Evolutionary conservation across 1,284 basidiomycete species (phyloP), one percentile per base, ranked within the genome.

Genomic region (Irpex sp.): DNA sequence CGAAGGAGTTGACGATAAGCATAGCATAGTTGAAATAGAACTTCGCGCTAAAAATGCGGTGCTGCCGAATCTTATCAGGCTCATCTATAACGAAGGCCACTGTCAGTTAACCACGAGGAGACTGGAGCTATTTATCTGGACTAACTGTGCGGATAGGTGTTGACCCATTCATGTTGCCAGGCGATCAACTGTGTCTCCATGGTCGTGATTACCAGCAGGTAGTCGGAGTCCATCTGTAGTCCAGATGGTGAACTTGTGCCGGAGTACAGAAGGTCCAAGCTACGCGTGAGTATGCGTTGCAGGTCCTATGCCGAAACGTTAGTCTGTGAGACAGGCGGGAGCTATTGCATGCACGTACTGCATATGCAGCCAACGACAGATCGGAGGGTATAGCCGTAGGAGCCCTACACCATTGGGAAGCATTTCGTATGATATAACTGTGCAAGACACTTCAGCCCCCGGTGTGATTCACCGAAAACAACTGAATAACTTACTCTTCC

Each of bases 1-100:
- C 96, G 70, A 98, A 98, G 5, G 95, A 96, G 74, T 97, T 96
- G 68, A 98, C 81, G 21, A 96, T 91, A 55, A 97, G 83, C 74
- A 89, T 87, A 36, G 90, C 87, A 72, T 97, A 96, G 72, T 93
- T 85, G 76, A 85, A 92, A 74, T 93, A 94, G 73, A 94, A 95
- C 67, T 85, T 80, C 17, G 85, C 82, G 54, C 88, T 86, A 51
- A 84, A 75, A 54, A 74, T 73, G 62, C 80, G 78, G 74, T 91
- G 89, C 59, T 83, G 74, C 31, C 64, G 66, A 26, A 69, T 60
- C 40, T 67, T 63, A 38, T 75, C 75, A 19, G 59, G 58, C 37
- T 69, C 72, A 64, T 64, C 65, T 66, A 65, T 55, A 2, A 17
- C 51, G 19, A 48, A 38, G 52, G 60, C 47, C 62, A 62, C 21